phyloP scores from a whole-genome alignment of 768 basidiomycete genomes.

The Mycena olivaceomarginata region DNA sequence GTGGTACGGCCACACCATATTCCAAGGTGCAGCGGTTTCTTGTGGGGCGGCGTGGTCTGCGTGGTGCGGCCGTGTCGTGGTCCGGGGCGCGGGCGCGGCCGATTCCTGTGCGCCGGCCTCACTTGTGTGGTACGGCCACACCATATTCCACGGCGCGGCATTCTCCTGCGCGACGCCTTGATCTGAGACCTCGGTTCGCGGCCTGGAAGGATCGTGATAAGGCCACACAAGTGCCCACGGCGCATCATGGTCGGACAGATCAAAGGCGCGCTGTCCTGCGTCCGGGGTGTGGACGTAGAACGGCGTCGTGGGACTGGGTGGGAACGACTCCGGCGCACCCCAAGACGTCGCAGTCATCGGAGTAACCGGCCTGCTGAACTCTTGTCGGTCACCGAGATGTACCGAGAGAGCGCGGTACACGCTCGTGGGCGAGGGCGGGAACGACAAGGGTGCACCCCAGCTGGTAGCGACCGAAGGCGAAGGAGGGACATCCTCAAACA shows the following conservation, averaged over 20 bases:
- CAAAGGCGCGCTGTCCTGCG: slow-evolving; percentile 59
- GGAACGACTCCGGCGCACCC: slow-evolving; percentile 68
- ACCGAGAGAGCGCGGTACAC: slow-evolving; percentile 61
- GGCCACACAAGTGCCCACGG: slow-evolving; percentile 60
- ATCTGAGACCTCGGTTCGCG: no score
- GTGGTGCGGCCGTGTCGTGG: slow-evolving; percentile 42
- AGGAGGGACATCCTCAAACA: slow-evolving; percentile 71
- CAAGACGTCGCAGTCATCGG: slow-evolving; percentile 68
- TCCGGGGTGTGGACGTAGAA: slow-evolving; percentile 63
- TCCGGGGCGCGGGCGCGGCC: slow-evolving; percentile 19
- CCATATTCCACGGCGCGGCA: slow-evolving; percentile 51
- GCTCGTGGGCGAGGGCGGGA: slow-evolving; percentile 54
- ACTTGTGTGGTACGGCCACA: slow-evolving; percentile 55
- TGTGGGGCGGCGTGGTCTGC: neutral
- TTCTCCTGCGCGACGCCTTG: no score
- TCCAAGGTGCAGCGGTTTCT: slow-evolving; percentile 44
- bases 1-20: slow-evolving; percentile 58
- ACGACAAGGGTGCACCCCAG: slow-evolving; percentile 66
- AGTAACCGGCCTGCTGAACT: slow-evolving; percentile 66
- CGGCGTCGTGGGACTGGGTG: slow-evolving; percentile 59
- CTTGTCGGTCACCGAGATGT: slow-evolving; percentile 65
- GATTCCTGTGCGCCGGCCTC: neutral
- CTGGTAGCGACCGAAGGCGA: slow-evolving; percentile 70
- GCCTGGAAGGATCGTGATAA: slow-evolving; percentile 41
- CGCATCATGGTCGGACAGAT: slow-evolving; percentile 37